Base-by-base conservation (phyloP, 108 stramenopile species). In the Cyclotella baltica region DNA sequence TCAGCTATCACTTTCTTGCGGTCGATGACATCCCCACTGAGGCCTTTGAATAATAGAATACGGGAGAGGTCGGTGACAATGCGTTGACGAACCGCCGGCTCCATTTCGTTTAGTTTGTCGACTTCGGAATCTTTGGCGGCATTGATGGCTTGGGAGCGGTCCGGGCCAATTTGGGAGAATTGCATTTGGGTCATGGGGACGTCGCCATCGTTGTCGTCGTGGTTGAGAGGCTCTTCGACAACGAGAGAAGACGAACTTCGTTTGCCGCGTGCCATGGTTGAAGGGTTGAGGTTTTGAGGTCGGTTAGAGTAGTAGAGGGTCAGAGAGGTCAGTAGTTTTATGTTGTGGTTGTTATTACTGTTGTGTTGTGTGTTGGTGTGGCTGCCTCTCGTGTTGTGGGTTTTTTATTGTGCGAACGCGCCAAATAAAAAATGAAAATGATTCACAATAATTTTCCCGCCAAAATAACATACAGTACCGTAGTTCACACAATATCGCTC, bases 21-120 rank as follows among this genome's bases (percentile, higher is more conserved):
- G 62, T 96, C 92, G 61, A 96, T 91, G 28, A 87, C 84, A 56
- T 93, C 92, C n/a, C 84, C 78, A 23, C 83, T 85, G 25, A 96
- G 61, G 0, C 78, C 91, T 58, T 88, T 90, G 88, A 96, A 96
- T 1, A 96, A 77, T 22, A 93, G 48, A 36, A 90, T 75, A 0
- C 92, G 84, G 4, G 89, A 87, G 1, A 93, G 62, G 47, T 82
- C 71, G 0, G 81, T 74, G 10, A 93, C 48, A 36, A 84, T 69
- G 40, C 90, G 87, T 47, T 90, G 77, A n/a, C 89, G 88, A 0
- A 71, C 71, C 8, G 82, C 76, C 18, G 74, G 67, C 30, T 76
- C 75, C 61, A 96, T 27, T 33, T 73, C 55, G 10, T 88, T 80
- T 50, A 93, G 71, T 61, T 92, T 91, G 16, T 62, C 58, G 0